Conservation (phyloP, 176 grass and related monocot species). For the Secale cereale region DNA sequence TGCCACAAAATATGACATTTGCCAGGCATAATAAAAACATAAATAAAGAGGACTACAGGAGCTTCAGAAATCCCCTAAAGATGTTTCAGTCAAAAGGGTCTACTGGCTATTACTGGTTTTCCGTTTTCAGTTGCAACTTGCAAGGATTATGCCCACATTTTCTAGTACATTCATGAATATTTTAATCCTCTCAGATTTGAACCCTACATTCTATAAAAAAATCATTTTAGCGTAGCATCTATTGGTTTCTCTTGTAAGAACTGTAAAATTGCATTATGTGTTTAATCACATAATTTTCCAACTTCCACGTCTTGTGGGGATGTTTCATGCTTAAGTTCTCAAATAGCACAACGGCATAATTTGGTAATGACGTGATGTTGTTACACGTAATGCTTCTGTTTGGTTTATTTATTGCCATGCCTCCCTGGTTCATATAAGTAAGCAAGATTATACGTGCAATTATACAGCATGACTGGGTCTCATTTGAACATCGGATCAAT, state of each 20-base stretch:
- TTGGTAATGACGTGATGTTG: not conserved
- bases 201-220: not conserved
- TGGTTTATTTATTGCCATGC: not conserved
- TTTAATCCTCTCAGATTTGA: not conserved
- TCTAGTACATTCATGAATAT: not conserved
- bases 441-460: not conserved
- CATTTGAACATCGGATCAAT: slow-evolving; percentile 20
- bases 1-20: not conserved
- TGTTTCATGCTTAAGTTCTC: not conserved
- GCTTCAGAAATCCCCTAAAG: not conserved
- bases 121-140: not conserved
- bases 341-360: not conserved
- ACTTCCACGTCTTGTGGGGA: not conserved
- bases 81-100: not conserved
- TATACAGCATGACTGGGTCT: slow-evolving; percentile 1
- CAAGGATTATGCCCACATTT: not conserved
- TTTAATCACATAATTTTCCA: not conserved
- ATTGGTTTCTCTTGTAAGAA: not conserved
- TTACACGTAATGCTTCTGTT: not conserved
- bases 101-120: not conserved
- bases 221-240: not conserved
- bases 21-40: not conserved
- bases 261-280: not conserved
- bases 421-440: slow-evolving; percentile 16
- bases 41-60: not conserved